Evolutionary conservation across 495 filamentous ascomycete species (phyloP).

Genomic region (Penicillium cataractarum): DNA sequence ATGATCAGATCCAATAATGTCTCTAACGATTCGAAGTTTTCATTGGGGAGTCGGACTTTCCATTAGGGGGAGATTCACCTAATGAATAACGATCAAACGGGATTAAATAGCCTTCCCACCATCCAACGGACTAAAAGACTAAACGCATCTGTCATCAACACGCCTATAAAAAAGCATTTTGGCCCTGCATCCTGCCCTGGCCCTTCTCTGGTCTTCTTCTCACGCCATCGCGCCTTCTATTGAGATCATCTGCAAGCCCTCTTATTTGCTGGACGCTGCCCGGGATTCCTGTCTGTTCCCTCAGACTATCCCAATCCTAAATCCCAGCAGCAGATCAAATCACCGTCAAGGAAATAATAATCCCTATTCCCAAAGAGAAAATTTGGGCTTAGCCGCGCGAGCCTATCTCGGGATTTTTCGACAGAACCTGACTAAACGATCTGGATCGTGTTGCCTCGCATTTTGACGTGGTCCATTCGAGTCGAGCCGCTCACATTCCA

Average conservation of each 20-base stretch:
- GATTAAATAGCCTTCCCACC: neutral
- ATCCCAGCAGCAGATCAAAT: slow-evolving; percentile 11
- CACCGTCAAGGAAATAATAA: neutral
- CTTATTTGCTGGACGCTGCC: slow-evolving; percentile 24
- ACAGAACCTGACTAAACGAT: neutral
- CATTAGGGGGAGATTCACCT: slow-evolving; percentile 2
- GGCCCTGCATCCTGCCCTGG: slow-evolving; percentile 8
- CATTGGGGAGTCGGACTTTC: neutral
- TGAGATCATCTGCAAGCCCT: slow-evolving; percentile 25
- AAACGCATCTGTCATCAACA: slow-evolving; percentile 15
- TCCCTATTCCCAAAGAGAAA: neutral
- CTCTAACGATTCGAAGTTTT: neutral
- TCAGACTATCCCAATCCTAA: slow-evolving; percentile 10
- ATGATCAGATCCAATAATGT: neutral
- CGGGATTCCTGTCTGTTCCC: slow-evolving; percentile 15
- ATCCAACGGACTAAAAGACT: neutral
- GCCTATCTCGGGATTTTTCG: neutral
- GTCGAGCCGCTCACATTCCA: slow-evolving; percentile 4
- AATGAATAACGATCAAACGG: neutral
- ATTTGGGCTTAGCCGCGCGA: neutral
- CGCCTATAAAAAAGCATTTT: slow-evolving; percentile 17
- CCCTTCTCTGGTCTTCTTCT: slow-evolving; percentile 15
- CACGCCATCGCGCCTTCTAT: slow-evolving; percentile 26
- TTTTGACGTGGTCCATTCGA: neutral
- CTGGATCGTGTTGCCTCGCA: neutral